Conservation (phyloP, 2,329 filamentous ascomycete genomes). For the Fusarium sp. region DNA sequence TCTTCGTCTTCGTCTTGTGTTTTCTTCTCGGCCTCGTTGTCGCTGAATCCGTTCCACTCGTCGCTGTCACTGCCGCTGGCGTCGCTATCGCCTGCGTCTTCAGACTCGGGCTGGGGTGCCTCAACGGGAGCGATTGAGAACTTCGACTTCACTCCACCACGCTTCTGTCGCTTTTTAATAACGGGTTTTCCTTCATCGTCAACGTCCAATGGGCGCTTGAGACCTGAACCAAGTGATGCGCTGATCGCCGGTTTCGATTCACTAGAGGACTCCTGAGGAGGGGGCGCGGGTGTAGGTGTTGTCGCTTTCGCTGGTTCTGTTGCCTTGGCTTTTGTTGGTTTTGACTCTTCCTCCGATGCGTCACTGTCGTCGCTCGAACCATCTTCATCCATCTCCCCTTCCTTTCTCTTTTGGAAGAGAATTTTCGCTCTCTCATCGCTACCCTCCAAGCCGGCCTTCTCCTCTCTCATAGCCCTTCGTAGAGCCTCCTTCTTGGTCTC, state of each 20-base stretch:
- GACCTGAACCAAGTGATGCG: slow-evolving; percentile 72
- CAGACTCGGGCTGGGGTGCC: slow-evolving; percentile 50
- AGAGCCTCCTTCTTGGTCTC: slow-evolving; percentile 79
- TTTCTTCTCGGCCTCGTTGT: slow-evolving; percentile 52
- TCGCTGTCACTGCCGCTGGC: slow-evolving; percentile 53
- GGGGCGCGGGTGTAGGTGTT: neutral
- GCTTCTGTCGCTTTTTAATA: slow-evolving; percentile 83
- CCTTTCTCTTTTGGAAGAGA: slow-evolving; percentile 60
- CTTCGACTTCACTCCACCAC: slow-evolving; percentile 70
- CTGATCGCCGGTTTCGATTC: slow-evolving; percentile 8
- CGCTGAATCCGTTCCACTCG: slow-evolving; percentile 74
- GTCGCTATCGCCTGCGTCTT: slow-evolving; percentile 21
- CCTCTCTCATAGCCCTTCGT: slow-evolving; percentile 71
- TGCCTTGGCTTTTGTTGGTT: neutral
- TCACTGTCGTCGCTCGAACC: slow-evolving; percentile 38
- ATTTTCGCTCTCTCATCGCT: slow-evolving; percentile 66
- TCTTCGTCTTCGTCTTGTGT: slow-evolving; percentile 45
- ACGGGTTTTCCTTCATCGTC: slow-evolving; percentile 84
- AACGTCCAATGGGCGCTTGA: slow-evolving; percentile 87
- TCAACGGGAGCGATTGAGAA: slow-evolving; percentile 58
- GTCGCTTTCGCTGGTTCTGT: neutral
- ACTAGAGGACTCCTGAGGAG: slow-evolving; percentile 6
- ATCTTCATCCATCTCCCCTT: slow-evolving; percentile 47
- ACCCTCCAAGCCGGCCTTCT: slow-evolving; percentile 70
- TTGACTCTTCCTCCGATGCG: slow-evolving; percentile 12